Conservation (phyloP, 495 filamentous ascomycete genomes). For the Tuber umbilicatum region DNA sequence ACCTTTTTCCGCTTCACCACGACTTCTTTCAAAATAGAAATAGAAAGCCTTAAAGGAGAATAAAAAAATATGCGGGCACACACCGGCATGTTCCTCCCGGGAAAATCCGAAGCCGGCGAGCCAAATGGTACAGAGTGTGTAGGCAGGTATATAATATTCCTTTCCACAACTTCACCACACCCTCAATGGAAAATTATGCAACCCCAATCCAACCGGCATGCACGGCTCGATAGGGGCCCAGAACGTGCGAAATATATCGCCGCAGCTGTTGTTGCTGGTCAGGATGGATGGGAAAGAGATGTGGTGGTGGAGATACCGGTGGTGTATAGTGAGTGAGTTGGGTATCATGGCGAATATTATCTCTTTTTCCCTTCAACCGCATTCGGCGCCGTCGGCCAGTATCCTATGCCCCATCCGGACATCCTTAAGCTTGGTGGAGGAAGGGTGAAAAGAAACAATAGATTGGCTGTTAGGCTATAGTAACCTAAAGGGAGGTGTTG, state of each 20-base stretch:
- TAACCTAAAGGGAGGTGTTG: not conserved
- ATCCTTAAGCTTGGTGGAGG: not conserved
- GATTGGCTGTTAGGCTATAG: not conserved
- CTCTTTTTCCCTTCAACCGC: constrained; percentile 1
- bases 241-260: not conserved
- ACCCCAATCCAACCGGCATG: not conserved
- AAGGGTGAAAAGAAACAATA: not conserved
- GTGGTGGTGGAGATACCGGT: not conserved
- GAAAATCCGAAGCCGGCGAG: not conserved
- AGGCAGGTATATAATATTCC: not conserved
- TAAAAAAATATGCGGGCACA: not conserved
- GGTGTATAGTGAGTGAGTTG: not conserved
- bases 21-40: not conserved
- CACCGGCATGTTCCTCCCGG: not conserved
- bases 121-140: not conserved
- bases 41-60: not conserved
- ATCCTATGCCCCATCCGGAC: not conserved
- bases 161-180: not conserved
- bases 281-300: constrained; percentile 2
- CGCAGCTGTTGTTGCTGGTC: not conserved
- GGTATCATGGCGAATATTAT: not conserved
- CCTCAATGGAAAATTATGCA: constrained; percentile 1
- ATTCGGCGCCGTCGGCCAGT: not conserved
- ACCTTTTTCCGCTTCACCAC: constrained; percentile 1
- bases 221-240: not conserved